Evolutionary conservation across 176 grass and related monocot genomes (phyloP).

Genomic region (Chrysopogon serrulatus): DNA sequence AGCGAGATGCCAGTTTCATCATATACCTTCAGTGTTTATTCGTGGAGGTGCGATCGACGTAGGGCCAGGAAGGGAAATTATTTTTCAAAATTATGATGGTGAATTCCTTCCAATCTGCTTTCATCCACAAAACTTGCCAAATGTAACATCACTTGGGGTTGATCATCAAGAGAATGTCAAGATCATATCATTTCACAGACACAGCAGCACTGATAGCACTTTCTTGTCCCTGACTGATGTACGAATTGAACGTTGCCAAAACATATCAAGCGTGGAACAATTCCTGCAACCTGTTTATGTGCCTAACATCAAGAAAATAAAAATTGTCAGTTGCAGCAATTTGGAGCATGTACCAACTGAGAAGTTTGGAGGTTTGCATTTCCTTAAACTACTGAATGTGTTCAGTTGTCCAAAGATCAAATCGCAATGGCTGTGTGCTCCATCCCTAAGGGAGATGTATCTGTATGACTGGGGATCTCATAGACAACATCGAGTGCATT

Average conservation of each 20-base stretch:
- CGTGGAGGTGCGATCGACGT: too few species aligned
- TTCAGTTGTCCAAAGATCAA: not conserved
- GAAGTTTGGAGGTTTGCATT: not conserved
- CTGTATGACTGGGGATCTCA: not conserved
- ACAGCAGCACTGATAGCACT: too few species aligned
- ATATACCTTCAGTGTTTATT: too few species aligned
- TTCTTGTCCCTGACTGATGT: too few species aligned
- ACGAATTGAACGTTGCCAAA: not conserved
- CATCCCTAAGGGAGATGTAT: not conserved
- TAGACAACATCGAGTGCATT: not conserved
- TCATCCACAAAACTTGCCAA: not conserved
- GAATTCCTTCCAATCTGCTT: not conserved
- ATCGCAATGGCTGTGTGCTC: rapidly evolving
- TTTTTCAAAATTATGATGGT: not conserved
- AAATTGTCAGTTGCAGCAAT: not conserved
- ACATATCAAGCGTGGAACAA: not conserved
- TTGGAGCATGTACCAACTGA: too few species aligned
- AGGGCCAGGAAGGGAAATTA: not conserved
- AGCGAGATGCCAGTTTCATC: not conserved
- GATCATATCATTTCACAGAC: too few species aligned
- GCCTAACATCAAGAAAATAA: not conserved
- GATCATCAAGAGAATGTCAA: too few species aligned
- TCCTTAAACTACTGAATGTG: not conserved
- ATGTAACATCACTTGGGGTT: too few species aligned
- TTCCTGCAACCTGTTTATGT: not conserved